Evolutionary conservation across 768 basidiomycete species (phyloP).

Genomic region (Leccinum aurantiacum): DNA sequence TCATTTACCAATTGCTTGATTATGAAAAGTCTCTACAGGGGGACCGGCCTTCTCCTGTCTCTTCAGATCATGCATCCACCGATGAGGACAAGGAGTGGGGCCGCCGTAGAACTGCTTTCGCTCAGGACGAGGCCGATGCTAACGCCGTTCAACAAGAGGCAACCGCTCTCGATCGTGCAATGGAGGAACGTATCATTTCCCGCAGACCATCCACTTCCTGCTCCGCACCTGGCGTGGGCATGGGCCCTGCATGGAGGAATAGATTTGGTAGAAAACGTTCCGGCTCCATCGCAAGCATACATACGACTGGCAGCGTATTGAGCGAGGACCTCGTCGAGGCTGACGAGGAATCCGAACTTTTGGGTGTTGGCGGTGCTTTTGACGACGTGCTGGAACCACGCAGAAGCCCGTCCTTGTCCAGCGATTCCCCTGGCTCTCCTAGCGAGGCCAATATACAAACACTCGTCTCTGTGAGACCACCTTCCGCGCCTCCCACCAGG

Average conservation of each 20-base stretch:
- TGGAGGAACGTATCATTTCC: slow-evolving; percentile 79
- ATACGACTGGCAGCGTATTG: slow-evolving; percentile 63
- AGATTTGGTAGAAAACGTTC: slow-evolving; percentile 72
- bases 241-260: slow-evolving; percentile 64
- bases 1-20: slow-evolving; percentile 92
- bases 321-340: slow-evolving; percentile 83
- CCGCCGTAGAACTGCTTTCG: slow-evolving; percentile 57
- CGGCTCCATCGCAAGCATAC: slow-evolving; percentile 71
- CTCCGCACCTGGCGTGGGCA: slow-evolving; percentile 59
- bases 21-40: slow-evolving; percentile 76
- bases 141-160: slow-evolving; percentile 71
- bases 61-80: slow-evolving; percentile 54
- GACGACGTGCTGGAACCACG: slow-evolving; percentile 37
- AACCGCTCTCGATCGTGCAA: slow-evolving; percentile 79
- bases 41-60: slow-evolving; percentile 46
- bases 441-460: slow-evolving; percentile 31
- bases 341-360: slow-evolving; percentile 72
- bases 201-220: slow-evolving; percentile 73
- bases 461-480: slow-evolving; percentile 36
- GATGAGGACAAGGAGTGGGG: slow-evolving; percentile 84
- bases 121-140: slow-evolving; percentile 48
- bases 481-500: slow-evolving; percentile 59
- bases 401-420: slow-evolving; percentile 36
- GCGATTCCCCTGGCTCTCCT: slow-evolving; percentile 36
- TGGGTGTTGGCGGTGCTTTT: slow-evolving; percentile 69